phyloP scores from a whole-genome alignment of 2,329 filamentous ascomycete species.

The Hymenoscyphus scutula region DNA sequence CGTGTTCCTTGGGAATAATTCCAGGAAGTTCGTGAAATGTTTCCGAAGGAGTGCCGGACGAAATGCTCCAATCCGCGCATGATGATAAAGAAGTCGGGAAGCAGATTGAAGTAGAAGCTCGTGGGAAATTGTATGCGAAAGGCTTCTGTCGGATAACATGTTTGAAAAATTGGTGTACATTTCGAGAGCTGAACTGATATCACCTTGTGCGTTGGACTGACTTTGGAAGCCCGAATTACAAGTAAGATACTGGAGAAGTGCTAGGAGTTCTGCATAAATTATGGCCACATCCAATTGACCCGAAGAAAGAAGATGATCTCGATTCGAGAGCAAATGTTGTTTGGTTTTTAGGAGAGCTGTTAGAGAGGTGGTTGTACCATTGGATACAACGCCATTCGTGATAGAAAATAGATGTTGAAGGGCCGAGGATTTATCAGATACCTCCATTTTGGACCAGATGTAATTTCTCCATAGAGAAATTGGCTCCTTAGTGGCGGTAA shows the following conservation, averaged over 20 bases:
- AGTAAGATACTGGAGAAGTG: constrained; percentile 65
- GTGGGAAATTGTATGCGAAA: constrained; percentile 40
- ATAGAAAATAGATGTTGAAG: constrained; percentile 42
- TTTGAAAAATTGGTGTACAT: constrained; percentile 43
- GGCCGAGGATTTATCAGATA: constrained; percentile 32
- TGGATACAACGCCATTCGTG: constrained; percentile 36
- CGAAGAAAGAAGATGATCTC: constrained; percentile 55
- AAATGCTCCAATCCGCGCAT: constrained; percentile 58
- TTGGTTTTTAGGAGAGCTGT: constrained; percentile 49
- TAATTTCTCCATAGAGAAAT: constrained; percentile 34
- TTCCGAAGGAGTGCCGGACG: constrained; percentile 64
- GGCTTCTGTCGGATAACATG: constrained; percentile 42
- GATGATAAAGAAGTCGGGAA: constrained; percentile 64
- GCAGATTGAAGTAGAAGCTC: constrained; percentile 70
- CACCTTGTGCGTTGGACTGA: constrained; percentile 49
- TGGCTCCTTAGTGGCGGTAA: constrained; percentile 32
- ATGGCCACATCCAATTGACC: constrained; percentile 49
- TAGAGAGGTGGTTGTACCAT: constrained; percentile 26
- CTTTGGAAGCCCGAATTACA: constrained; percentile 40
- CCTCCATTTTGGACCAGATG: constrained; percentile 32
- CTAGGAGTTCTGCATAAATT: constrained; percentile 58
- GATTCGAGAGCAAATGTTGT: constrained; percentile 51
- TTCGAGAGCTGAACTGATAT: constrained; percentile 51
- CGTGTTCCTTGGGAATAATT: constrained; percentile 70
- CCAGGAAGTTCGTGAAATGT: constrained; percentile 59